Conservation (phyloP, 139 green algal species). For the Haematococcus lacustris region DNA sequence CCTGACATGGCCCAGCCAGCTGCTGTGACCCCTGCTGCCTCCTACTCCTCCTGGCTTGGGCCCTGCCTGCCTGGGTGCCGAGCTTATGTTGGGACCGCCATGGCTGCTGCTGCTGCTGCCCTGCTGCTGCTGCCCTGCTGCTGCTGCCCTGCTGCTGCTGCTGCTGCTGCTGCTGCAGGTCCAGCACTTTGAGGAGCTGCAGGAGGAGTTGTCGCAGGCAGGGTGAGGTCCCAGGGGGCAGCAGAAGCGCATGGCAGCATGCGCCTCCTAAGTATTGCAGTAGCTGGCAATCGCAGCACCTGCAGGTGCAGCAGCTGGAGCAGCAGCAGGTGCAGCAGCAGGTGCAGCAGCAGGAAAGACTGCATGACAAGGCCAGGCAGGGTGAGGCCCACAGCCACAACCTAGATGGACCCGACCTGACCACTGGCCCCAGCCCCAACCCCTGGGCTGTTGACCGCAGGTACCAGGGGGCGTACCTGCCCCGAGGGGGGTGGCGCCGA, state of each 20-base stretch:
- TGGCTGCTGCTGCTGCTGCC: no score
- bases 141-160: no score
- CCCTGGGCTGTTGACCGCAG: no score
- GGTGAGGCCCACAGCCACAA: neutral
- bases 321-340: slow-evolving; percentile 3
- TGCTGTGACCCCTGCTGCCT: no score
- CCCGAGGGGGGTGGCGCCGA: slow-evolving; percentile 24
- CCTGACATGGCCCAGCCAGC: no score
- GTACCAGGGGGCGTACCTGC: slow-evolving; percentile 46
- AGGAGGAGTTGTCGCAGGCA: neutral
- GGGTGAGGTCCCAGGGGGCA: neutral
- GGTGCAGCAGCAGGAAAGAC: neutral
- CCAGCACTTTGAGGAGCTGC: neutral
- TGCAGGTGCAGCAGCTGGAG: neutral
- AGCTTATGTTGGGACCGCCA: no score
- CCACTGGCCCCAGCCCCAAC: no score
- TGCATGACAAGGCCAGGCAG: neutral
- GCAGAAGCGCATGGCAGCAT: neutral
- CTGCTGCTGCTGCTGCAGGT: no score
- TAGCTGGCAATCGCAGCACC: neutral
- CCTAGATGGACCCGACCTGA: neutral
- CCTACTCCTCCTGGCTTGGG: no score
- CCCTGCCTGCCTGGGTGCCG: no score
- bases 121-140: no score
- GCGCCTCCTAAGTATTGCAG: neutral